Conservation (phyloP, 345 rosid genomes). For the Ailanthus altissimus region DNA sequence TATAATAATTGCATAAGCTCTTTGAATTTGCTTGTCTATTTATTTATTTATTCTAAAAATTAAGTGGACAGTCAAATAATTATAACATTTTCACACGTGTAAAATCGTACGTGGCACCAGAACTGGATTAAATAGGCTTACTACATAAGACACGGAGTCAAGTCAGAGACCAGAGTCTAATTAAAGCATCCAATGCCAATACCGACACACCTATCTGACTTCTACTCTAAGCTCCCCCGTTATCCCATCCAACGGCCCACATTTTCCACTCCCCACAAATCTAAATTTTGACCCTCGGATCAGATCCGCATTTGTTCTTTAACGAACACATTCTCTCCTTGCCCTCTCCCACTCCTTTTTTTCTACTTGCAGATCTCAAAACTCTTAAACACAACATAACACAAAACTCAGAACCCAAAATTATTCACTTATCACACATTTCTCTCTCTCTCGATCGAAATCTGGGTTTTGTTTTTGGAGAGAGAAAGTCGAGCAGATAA, state of each 20-base stretch:
- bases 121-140: neutral
- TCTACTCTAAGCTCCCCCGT: constrained; percentile 7
- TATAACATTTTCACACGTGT: neutral
- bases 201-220: constrained; percentile 47
- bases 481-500: constrained; percentile 20
- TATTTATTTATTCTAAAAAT: no score
- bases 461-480: constrained; percentile 10
- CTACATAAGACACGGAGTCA: neutral
- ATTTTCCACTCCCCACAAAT: constrained; percentile 35
- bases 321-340: constrained; percentile 14
- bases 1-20: no score
- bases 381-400: neutral
- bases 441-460: constrained; percentile 22
- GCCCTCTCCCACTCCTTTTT: constrained; percentile 4
- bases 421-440: neutral
- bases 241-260: constrained; percentile 46
- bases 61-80: neutral
- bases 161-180: constrained; percentile 11
- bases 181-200: constrained; percentile 26
- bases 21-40: no score
- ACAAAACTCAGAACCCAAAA: neutral
- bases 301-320: constrained; percentile 30
- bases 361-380: constrained; percentile 45
- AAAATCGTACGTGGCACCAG: neutral
- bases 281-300: constrained; percentile 60